phyloP scores from a whole-genome alignment of 495 filamentous ascomycete species.

The Neurospora hispaniola region DNA sequence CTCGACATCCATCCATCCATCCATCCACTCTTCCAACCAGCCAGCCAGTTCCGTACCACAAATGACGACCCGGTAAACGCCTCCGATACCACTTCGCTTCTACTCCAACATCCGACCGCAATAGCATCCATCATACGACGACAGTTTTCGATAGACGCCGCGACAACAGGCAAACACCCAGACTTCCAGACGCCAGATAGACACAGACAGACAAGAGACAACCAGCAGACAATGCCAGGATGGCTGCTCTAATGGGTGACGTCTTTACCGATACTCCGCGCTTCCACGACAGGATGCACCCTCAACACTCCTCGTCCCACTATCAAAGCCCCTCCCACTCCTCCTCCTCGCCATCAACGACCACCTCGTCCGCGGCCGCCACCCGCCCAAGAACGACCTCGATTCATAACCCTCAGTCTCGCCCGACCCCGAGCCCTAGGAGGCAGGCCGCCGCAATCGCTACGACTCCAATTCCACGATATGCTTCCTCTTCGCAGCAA shows the following conservation, averaged over 20 bases:
- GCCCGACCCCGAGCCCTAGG: constrained; percentile 19
- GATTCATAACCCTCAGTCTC: constrained; percentile 3
- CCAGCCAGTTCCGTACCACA: background rate
- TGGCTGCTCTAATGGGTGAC: constrained; percentile 40
- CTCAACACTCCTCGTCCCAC: constrained; percentile 27
- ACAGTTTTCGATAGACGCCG: background rate
- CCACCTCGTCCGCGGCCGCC: constrained; percentile 9
- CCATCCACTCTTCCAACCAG: background rate
- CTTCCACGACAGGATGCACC: constrained; percentile 37
- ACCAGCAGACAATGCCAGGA: constrained; percentile 21
- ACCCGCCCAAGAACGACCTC: background rate
- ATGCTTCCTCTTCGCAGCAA: constrained; percentile 3
- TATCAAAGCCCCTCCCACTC: constrained; percentile 30
- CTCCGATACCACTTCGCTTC: background rate
- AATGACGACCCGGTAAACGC: background rate
- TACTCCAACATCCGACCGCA: background rate
- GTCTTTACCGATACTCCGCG: constrained; percentile 34
- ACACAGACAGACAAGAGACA: background rate
- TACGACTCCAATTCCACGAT: constrained; percentile 1
- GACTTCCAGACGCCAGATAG: constrained; percentile 5
- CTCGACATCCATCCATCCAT: background rate
- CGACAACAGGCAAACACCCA: background rate
- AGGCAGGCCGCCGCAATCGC: constrained; percentile 17
- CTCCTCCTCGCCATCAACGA: constrained; percentile 24
- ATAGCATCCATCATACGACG: background rate